Percentiles rank a stretch among this genome's conserved stretches.
These are phyloP conservation scores for Verticillium nubilum DNA, from an alignment of 2,329 filamentous ascomycete species.

Conservation along the genomic window DNA sequence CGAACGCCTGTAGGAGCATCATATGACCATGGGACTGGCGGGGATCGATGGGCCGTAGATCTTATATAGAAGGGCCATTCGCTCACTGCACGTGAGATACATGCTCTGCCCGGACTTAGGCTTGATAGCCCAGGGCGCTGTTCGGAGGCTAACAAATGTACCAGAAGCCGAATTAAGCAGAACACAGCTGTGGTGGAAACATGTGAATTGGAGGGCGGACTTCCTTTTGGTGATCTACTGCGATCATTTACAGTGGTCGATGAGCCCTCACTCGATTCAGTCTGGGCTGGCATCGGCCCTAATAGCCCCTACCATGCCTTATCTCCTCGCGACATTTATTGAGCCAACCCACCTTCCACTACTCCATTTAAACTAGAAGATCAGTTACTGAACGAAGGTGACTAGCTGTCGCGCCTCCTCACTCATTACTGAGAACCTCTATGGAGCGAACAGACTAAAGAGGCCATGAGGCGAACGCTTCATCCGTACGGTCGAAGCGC, in stretches of 20 bases:
- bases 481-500: neutral
- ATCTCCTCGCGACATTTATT: no score
- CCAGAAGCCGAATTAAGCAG: neutral
- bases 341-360: no score
- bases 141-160: neutral
- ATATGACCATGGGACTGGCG: slow-evolving; percentile 17
- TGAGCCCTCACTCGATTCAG: no score
- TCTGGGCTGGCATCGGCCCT: no score
- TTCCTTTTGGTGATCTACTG: no score
- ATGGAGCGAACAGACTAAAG: neutral
- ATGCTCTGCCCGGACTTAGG: slow-evolving; percentile 14
- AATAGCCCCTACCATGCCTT: no score
- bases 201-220: no score
- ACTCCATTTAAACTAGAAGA: no score
- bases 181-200: neutral
- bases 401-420: neutral
- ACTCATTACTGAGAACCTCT: neutral
- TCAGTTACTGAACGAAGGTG: no score
- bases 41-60: slow-evolving; percentile 16
- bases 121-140: slow-evolving; percentile 3
- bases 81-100: slow-evolving; percentile 11
- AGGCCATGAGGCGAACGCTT: neutral
- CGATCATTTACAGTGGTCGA: no score
- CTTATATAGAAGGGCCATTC: slow-evolving; percentile 13
- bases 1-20: slow-evolving; percentile 12